Conservation (phyloP, 2,329 filamentous ascomycete genomes). For the Trichophyton rubrum region DNA sequence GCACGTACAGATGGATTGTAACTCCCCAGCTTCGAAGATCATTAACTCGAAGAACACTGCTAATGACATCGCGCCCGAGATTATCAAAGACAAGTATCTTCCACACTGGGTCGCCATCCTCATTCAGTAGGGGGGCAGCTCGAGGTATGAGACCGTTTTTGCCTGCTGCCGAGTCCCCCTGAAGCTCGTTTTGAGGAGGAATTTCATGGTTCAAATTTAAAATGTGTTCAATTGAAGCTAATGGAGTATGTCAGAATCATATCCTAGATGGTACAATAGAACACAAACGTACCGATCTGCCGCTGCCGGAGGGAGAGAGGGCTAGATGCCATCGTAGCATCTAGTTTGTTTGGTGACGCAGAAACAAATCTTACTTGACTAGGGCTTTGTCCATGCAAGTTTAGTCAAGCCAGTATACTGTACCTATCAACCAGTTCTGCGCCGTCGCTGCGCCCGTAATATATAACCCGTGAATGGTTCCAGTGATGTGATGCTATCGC, state of each 20-base stretch:
- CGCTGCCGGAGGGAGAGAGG: constrained; percentile 54
- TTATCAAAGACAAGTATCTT: constrained; percentile 96
- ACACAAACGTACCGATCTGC: constrained; percentile 50
- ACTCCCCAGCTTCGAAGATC: constrained; percentile 90
- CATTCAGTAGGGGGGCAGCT: constrained; percentile 66
- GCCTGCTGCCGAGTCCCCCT: constrained; percentile 41
- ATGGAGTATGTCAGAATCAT: constrained; percentile 2
- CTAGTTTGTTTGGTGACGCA: not conserved
- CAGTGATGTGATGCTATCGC: too few relatives aligned
- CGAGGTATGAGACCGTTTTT: constrained; percentile 52
- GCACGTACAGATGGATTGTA: constrained; percentile 74
- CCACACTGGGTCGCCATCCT: constrained; percentile 89
- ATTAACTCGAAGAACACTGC: constrained; percentile 85
- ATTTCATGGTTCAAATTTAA: constrained; percentile 78
- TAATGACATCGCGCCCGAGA: constrained; percentile 84
- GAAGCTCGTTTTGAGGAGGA: constrained; percentile 34
- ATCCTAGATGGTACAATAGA: not conserved
- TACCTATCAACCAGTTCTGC: not conserved
- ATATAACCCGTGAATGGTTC: too few relatives aligned
- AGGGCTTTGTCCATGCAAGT: not conserved
- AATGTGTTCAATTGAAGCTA: constrained; percentile 87
- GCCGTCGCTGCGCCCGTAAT: too few relatives aligned
- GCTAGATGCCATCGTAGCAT: constrained; percentile 40
- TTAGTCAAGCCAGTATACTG: not conserved
- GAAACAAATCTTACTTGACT: not conserved